Evolutionary conservation across 257 asterid species (phyloP).

Genomic region (Gynochthodes officinalis): DNA sequence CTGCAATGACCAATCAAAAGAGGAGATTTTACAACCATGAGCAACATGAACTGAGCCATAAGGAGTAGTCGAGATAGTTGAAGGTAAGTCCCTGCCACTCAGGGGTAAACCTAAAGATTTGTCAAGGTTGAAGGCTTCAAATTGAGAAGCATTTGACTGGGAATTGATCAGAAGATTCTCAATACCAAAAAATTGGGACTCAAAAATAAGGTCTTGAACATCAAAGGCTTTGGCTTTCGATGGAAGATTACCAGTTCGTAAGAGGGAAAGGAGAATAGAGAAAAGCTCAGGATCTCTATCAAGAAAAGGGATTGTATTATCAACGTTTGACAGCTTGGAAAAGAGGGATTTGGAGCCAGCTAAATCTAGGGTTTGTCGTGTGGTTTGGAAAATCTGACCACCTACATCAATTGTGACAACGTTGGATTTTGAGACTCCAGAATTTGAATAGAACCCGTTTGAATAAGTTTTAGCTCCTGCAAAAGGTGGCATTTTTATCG

Average conservation of each 20-base stretch:
- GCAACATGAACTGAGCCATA: conserved; percentile 83
- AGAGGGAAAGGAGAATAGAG: conserved; percentile 75
- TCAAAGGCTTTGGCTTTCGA: conserved; percentile 73
- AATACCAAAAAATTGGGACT: conserved; percentile 74
- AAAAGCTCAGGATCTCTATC: conserved; percentile 91
- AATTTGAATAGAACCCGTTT: conserved; percentile 21
- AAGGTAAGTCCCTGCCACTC: conserved; percentile 82
- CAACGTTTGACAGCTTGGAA: conserved; percentile 43
- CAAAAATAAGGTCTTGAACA: conserved; percentile 76
- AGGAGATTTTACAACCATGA: conserved; percentile 83
- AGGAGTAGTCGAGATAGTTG: conserved; percentile 62
- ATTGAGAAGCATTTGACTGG: conserved; percentile 69
- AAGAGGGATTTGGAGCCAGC: conserved; percentile 75
- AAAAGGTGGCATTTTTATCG: conserved; percentile 67
- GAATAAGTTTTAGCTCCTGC: conserved; percentile 38
- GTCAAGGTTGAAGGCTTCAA: conserved; percentile 82
- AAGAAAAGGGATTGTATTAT: conserved; percentile 46
- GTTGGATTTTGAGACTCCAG: conserved; percentile 41
- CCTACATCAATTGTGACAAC: conserved; percentile 83
- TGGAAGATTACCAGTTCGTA: conserved; percentile 83
- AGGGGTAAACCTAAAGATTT: conserved; percentile 53
- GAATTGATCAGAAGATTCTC: conserved; percentile 59
- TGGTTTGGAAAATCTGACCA: conserved; percentile 88
- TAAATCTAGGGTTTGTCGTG: conserved; percentile 67
- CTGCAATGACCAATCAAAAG: conserved; percentile 87